Percentiles rank a stretch among this genome's conserved stretches.
phyloP scores from a whole-genome alignment of 1,284 basidiomycete species.

The Tausonia pullulans region DNA sequence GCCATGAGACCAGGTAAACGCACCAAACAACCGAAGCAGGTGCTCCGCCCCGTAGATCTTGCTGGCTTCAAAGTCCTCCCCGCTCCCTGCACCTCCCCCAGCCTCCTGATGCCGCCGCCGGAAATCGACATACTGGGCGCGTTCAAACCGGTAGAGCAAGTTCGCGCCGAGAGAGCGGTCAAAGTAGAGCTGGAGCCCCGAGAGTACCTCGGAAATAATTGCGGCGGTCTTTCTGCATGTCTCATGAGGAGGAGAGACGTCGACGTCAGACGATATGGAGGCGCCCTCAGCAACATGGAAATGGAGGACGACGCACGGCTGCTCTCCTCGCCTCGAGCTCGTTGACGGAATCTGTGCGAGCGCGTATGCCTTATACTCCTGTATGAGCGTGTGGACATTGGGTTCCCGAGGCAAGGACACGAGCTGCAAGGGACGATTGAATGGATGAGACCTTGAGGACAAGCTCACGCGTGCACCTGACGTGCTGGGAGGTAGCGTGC shows the following conservation, averaged over 20 bases:
- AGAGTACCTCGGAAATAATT: conserved; percentile 64
- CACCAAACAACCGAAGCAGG: conserved; percentile 80
- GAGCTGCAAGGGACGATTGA: conserved; percentile 42
- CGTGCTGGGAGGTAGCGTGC: conserved; percentile 15
- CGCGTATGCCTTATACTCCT: conserved; percentile 63
- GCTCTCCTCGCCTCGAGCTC: not conserved
- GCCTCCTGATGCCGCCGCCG: conserved; percentile 65
- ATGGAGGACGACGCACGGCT: conserved; percentile 37
- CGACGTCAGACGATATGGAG: not conserved
- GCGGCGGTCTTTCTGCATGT: conserved; percentile 43
- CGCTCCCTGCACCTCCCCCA: conserved; percentile 42
- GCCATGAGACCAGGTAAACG: conserved; percentile 25
- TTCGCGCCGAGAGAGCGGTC: conserved; percentile 82
- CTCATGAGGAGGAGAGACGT: not conserved
- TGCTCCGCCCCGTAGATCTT: conserved; percentile 92
- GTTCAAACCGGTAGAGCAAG: conserved; percentile 86
- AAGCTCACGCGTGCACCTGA: not conserved
- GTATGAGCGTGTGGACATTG: conserved; percentile 63
- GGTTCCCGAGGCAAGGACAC: conserved; percentile 76
- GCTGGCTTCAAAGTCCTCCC: conserved; percentile 74
- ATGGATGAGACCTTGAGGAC: not conserved
- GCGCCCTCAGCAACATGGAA: not conserved
- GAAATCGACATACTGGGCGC: conserved; percentile 78
- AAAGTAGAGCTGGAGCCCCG: conserved; percentile 88
- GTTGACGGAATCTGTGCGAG: conserved; percentile 24